Base-by-base conservation (phyloP, 495 filamentous ascomycete species). In the Podospora tetraspora region DNA sequence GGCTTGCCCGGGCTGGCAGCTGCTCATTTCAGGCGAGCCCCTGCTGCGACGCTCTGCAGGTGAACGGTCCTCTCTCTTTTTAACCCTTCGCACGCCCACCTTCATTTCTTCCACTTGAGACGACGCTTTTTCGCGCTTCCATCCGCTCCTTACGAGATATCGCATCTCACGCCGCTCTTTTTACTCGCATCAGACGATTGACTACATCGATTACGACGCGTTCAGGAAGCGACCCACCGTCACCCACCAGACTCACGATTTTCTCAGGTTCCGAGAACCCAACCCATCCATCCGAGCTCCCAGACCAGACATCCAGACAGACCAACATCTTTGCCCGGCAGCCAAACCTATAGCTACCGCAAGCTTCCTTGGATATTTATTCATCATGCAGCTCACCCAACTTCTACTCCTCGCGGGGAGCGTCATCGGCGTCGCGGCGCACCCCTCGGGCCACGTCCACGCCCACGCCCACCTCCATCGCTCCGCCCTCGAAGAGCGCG, bases 121-220 rank as follows among this genome's bases (percentile, higher is more conserved):
- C 63, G 67, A 68, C 76, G 71, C 73, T 61, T 24, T 66, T 71
- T 74, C 69, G 71, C 70, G 70, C 69, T 72, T 70, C 67, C 72
- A 70, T 71, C 72, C 76, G 68, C 68, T 77, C 76, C 58, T 75
- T 77, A 70, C 43, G 75, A 77, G 76, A 75, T 78, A 72, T 72
- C 63, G 70, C 67, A 74, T 78, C 76, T 78, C 76, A 66, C 64
- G 71, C 68, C 75, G 69, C 71, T 76, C 76, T 23, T 78, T 78
- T 76, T 52, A 52, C 43, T 52, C 43, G 43, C 43, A 52, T 52
- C 43, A 52, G 16, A n/a, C 43, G 43, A 52, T 52, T 52, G 11
- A 63, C 58, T 64, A 67, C 71, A 71, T 69, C 66, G 67, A 73
- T 69, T 69, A 63, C 68, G 59, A 61, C 56, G 68, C 66, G 34